Evolutionary conservation across 2,329 filamentous ascomycete species (phyloP).

Genomic region (Dendryphion nanum): DNA sequence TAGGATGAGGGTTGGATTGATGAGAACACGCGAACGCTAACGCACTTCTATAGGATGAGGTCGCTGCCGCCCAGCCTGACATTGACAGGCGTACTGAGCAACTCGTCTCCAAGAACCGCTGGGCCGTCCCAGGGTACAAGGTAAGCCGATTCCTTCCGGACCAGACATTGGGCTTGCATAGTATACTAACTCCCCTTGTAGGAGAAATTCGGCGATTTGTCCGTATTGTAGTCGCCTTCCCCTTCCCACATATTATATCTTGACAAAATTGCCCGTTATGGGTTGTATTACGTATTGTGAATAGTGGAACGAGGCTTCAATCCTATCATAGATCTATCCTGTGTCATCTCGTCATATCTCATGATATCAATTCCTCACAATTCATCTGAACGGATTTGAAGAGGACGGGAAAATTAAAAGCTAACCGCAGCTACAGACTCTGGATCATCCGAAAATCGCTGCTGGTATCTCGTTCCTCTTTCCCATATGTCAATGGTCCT

Average conservation of each 20-base stretch:
- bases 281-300: constrained; percentile 42
- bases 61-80: constrained; percentile 88
- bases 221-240: constrained; percentile 72
- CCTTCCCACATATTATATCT: too few relatives aligned
- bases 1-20: too few relatives aligned
- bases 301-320: constrained; percentile 36
- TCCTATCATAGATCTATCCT: constrained; percentile 27
- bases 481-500: too few relatives aligned
- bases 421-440: too few relatives aligned
- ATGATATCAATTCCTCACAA: too few relatives aligned
- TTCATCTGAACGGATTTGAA: too few relatives aligned
- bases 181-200: too few relatives aligned
- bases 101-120: constrained; percentile 96
- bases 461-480: too few relatives aligned
- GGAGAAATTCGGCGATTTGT: constrained; percentile 99
- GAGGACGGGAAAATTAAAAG: too few relatives aligned
- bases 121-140: constrained; percentile 98
- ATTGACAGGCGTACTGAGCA: constrained; percentile 96
- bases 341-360: too few relatives aligned
- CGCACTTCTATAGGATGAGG: constrained; percentile 85
- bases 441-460: too few relatives aligned
- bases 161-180: constrained; percentile 53
- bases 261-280: constrained; percentile 30
- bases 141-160: constrained; percentile 52
- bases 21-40: too few relatives aligned